Conservation (phyloP, 2,329 filamentous ascomycete genomes). For the Xylariaceae sp. region DNA sequence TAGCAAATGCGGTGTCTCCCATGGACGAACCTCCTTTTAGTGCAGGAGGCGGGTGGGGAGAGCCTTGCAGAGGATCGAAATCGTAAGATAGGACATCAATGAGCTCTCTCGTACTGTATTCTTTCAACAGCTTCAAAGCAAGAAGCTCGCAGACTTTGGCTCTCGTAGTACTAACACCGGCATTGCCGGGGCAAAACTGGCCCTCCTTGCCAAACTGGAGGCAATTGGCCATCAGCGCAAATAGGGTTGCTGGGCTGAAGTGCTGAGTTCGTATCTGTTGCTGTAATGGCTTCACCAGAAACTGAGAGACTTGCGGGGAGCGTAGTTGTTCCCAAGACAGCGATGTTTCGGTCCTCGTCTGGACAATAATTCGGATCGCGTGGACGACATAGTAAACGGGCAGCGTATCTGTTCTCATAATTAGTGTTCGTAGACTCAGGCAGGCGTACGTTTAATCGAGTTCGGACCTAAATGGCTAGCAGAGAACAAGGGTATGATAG, state of each 20-base stretch:
- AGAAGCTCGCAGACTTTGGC: slow-evolving; percentile 87
- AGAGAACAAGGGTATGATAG: slow-evolving; percentile 71
- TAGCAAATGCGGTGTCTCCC: slow-evolving; percentile 55
- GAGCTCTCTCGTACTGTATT: slow-evolving; percentile 82
- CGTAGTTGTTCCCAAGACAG: slow-evolving; percentile 91
- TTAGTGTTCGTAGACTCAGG: slow-evolving; percentile 4
- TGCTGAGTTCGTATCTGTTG: slow-evolving; percentile 79
- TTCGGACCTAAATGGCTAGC: slow-evolving; percentile 66
- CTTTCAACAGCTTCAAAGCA: slow-evolving; percentile 82
- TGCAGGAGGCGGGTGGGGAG: slow-evolving; percentile 47
- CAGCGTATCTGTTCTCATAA: slow-evolving; percentile 60
- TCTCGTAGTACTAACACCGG: slow-evolving; percentile 77
- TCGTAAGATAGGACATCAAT: slow-evolving; percentile 95
- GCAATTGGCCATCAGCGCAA: slow-evolving; percentile 89
- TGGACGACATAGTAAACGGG: slow-evolving; percentile 90
- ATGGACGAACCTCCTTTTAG: slow-evolving; percentile 35
- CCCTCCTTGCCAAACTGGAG: slow-evolving; percentile 89
- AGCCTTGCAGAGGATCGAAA: slow-evolving; percentile 85
- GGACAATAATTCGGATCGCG: slow-evolving; percentile 78
- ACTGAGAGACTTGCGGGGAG: slow-evolving; percentile 94
- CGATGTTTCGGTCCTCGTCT: slow-evolving; percentile 83
- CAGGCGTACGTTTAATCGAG: neutral
- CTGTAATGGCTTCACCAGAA: slow-evolving; percentile 91
- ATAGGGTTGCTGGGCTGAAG: slow-evolving; percentile 81
- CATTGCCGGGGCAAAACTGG: slow-evolving; percentile 75